phyloP scores from a whole-genome alignment of 345 rosid species.

The Euphorbia peplus region DNA sequence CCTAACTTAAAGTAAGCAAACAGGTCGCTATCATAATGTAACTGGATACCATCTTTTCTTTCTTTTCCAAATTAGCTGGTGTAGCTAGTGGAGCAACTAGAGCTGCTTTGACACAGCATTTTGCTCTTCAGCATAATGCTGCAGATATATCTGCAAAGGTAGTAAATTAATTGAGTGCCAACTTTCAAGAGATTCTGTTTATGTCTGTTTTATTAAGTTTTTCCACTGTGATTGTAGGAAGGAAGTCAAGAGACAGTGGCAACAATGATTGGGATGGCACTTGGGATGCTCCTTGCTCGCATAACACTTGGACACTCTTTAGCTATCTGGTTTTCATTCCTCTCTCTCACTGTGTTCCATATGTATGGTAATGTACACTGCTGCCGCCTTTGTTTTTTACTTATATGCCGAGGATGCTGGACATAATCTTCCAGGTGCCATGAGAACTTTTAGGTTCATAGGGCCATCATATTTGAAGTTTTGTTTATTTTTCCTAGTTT shows the following conservation, averaged over 20 bases:
- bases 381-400: conserved; percentile 1
- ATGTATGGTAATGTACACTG: conserved; percentile 73
- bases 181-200: not conserved
- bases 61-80: conserved; percentile 53
- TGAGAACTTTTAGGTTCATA: not conserved
- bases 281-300: conserved; percentile 86
- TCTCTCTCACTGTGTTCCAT: conserved; percentile 76
- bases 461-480: not conserved
- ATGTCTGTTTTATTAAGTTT: conserved; percentile 4
- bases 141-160: conserved; percentile 97
- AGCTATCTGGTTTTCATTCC: conserved; percentile 78
- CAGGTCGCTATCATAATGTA: conserved; percentile 8
- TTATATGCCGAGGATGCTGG: not conserved
- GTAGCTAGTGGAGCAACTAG: conserved; percentile 99
- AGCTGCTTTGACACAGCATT: conserved; percentile 97
- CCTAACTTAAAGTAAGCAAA: too few species aligned
- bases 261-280: conserved; percentile 90
- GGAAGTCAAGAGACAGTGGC: conserved; percentile 97
- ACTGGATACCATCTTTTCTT: conserved; percentile 2
- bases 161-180: conserved; percentile 15
- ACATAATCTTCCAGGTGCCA: not conserved
- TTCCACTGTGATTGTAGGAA: conserved; percentile 44
- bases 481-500: not conserved
- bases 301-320: conserved; percentile 68
- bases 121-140: conserved; percentile 91